A percentile compares a stretch with the other conserved stretches of the same genome.
Conservation (phyloP, 768 basidiomycete species). For the Suillus spraguei region DNA sequence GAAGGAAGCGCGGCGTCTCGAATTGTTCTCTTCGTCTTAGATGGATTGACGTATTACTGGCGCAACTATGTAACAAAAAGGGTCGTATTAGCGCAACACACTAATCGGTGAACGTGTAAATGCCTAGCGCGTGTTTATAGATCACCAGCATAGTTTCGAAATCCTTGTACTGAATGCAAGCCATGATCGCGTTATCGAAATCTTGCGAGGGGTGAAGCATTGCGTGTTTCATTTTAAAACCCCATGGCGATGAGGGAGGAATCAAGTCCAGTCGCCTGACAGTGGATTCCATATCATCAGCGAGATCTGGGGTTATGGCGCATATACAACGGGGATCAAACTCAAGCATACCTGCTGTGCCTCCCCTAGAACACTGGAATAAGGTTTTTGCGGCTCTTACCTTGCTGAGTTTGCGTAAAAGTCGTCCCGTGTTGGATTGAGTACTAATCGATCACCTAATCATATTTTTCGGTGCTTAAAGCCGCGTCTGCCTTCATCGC, state of each 20-base stretch:
- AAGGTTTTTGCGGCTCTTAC: background rate
- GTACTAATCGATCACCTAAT: background rate
- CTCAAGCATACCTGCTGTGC: background rate
- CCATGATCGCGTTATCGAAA: background rate
- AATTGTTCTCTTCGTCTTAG: background rate
- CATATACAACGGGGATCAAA: background rate
- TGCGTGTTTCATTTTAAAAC: background rate
- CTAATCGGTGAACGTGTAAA: background rate
- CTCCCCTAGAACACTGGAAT: background rate
- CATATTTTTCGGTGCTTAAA: background rate
- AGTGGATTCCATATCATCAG: background rate
- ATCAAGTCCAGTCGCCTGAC: background rate
- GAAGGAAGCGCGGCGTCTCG: background rate
- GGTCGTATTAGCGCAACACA: background rate
- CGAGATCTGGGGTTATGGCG: background rate
- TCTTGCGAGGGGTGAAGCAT: background rate
- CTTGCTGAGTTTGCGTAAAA: background rate
- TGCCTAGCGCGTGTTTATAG: background rate
- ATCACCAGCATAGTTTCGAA: background rate
- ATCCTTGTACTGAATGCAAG: background rate
- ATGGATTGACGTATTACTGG: background rate
- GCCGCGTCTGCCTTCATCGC: background rate
- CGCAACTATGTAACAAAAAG: background rate
- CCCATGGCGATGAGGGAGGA: background rate
- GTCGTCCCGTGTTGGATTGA: background rate